phyloP scores from a whole-genome alignment of 441 rosid species.

The Biscutella laevigata region DNA sequence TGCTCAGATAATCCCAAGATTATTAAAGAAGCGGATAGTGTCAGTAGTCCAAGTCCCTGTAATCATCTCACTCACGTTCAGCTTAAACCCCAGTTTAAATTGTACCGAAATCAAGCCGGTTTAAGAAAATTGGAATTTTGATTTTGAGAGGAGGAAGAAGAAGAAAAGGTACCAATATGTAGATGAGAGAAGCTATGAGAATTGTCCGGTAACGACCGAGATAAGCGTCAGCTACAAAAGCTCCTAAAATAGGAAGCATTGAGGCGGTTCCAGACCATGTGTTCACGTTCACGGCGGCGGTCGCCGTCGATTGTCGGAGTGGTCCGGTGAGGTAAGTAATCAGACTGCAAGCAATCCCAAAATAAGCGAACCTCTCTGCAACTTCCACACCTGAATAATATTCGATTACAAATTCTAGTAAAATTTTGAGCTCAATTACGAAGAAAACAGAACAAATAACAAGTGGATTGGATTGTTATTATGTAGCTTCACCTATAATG shows the following conservation, averaged over 20 bases:
- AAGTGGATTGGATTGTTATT: not conserved
- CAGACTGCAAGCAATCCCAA: conserved; percentile 49
- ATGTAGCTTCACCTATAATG: conserved; percentile 35
- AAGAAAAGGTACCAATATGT: conserved; percentile 28
- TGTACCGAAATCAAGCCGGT: not conserved
- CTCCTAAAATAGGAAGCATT: conserved; percentile 50
- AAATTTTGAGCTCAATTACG: not conserved
- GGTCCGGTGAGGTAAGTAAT: conserved; percentile 54
- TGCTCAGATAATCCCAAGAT: not conserved
- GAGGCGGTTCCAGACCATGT: conserved; percentile 51
- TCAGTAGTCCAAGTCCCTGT: conserved; percentile 31
- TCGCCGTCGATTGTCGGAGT: conserved; percentile 48
- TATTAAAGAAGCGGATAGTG: conserved; percentile 22
- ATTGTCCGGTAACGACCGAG: conserved; percentile 64
- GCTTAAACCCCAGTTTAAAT: not conserved
- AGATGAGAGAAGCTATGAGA: conserved; percentile 43
- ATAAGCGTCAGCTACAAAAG: conserved; percentile 47
- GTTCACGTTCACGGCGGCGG: conserved; percentile 55
- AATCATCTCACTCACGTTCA: not conserved
- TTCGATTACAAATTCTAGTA: not conserved
- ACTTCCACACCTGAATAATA: conserved; percentile 43
- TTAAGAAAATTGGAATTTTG: no score
- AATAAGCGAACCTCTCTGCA: conserved; percentile 60
- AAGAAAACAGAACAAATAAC: not conserved
- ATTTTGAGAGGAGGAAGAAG: no score